These are phyloP conservation scores for Vitis cinerea DNA, from an alignment of 164 flowering plant species.

Conservation along the genomic window DNA sequence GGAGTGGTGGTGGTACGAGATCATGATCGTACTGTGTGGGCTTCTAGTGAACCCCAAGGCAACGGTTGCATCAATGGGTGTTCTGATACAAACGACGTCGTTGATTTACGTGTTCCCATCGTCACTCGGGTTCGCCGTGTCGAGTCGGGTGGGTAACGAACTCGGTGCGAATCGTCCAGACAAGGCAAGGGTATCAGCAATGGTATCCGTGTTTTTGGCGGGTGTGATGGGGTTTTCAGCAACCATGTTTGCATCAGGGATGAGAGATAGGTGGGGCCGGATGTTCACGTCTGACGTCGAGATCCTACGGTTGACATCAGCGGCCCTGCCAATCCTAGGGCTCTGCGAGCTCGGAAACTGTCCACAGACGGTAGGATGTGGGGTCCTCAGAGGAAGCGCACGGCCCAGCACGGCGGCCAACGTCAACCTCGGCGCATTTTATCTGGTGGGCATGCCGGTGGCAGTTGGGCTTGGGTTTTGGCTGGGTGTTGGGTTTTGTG, in stretches of 20 bases:
- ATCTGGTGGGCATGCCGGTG: constrained; percentile 88
- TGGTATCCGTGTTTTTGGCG: constrained; percentile 51
- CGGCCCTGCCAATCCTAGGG: constrained; percentile 81
- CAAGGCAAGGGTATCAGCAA: constrained; percentile 52
- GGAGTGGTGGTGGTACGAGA: constrained; percentile 99
- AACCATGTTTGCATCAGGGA: constrained; percentile 46
- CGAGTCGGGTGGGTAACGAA: constrained; percentile 94
- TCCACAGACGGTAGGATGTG: constrained; percentile 93
- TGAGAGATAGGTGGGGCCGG: constrained; percentile 62
- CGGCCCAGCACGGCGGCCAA: constrained; percentile 80
- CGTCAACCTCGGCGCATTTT: constrained; percentile 86
- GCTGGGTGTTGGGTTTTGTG: constrained; percentile 65
- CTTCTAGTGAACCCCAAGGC: constrained; percentile 63
- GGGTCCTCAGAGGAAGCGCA: constrained; percentile 82
- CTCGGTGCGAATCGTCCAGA: constrained; percentile 75
- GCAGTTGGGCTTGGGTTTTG: constrained; percentile 74
- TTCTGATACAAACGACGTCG: constrained; percentile 85
- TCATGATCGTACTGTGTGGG: constrained; percentile 87
- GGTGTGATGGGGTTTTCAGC: constrained; percentile 68
- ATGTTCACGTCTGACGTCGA: constrained; percentile 61
- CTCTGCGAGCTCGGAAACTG: constrained; percentile 95
- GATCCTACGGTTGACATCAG: constrained; percentile 64
- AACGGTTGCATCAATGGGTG: constrained; percentile 87
- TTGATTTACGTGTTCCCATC: constrained; percentile 84
- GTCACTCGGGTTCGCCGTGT: constrained; percentile 78